Percentiles rank a stretch among this genome's conserved stretches.
phyloP scores from a whole-genome alignment of 192 early-diverging fungal genomes.

The Mortierella hygrophila region DNA sequence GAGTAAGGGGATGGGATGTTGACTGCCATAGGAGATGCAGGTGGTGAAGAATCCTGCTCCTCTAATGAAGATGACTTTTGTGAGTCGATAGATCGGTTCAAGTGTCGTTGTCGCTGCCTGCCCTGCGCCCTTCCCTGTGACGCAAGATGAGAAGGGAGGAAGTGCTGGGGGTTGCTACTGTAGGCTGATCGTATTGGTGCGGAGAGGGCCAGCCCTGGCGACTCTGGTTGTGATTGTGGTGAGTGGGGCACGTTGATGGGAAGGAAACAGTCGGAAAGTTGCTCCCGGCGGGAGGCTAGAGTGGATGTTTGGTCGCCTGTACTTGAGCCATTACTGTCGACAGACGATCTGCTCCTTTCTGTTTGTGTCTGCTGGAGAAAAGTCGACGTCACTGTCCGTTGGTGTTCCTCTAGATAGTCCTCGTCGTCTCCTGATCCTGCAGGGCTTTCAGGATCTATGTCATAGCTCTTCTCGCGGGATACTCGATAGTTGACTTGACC shows the following conservation, averaged over 20 bases:
- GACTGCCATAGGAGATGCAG: slow-evolving; percentile 32
- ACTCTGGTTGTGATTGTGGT: slow-evolving; percentile 11
- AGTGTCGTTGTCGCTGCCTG: slow-evolving; percentile 25
- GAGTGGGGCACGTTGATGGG: slow-evolving; percentile 19
- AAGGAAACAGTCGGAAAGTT: slow-evolving; percentile 14
- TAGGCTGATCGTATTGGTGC: slow-evolving; percentile 34
- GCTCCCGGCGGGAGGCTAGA: slow-evolving; percentile 1
- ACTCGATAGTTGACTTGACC: slow-evolving; percentile 9
- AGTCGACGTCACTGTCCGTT: slow-evolving; percentile 23
- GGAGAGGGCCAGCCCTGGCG: slow-evolving; percentile 13
- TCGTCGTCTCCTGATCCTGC: slow-evolving; percentile 42
- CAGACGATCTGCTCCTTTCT: slow-evolving; percentile 19
- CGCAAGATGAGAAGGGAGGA: slow-evolving; percentile 12
- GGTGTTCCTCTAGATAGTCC: slow-evolving; percentile 40
- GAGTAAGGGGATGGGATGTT: slow-evolving; percentile 45
- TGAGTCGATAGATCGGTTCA: slow-evolving; percentile 42
- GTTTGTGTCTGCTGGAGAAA: slow-evolving; percentile 5
- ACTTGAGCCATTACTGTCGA: slow-evolving; percentile 27
- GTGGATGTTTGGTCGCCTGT: background rate
- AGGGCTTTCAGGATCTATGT: slow-evolving; percentile 29
- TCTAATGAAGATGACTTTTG: slow-evolving; percentile 41
- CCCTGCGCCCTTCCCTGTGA: slow-evolving; percentile 22
- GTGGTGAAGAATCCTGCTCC: slow-evolving; percentile 52
- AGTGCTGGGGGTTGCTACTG: slow-evolving; percentile 22
- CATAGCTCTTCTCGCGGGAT: slow-evolving; percentile 25